phyloP scores from a whole-genome alignment of 2,329 filamentous ascomycete genomes.

The Aspergillus eucalypticola region DNA sequence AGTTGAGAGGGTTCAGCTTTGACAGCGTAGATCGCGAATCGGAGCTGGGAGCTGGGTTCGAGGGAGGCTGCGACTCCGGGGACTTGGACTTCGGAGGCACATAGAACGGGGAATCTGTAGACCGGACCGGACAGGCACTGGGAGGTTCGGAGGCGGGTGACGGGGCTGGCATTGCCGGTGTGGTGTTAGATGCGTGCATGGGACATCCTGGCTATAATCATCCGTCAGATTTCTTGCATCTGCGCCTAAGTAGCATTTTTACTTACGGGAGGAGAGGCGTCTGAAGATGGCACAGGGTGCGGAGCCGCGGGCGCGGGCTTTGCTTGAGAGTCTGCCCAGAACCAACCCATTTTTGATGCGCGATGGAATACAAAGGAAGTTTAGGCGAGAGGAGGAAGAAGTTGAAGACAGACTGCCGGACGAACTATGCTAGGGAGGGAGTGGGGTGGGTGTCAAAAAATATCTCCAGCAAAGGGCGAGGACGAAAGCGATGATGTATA shows the following conservation, averaged over 20 bases:
- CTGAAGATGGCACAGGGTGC: slow-evolving; percentile 50
- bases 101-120: slow-evolving; percentile 53
- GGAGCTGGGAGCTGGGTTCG: slow-evolving; percentile 20
- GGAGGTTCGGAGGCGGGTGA: slow-evolving; percentile 28
- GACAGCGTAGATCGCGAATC: slow-evolving; percentile 55
- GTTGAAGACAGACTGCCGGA: slow-evolving; percentile 8
- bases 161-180: slow-evolving; percentile 29
- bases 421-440: not conserved
- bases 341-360: slow-evolving; percentile 62
- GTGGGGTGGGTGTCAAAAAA: too few relatives aligned
- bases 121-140: slow-evolving; percentile 48
- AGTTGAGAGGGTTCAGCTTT: slow-evolving; percentile 81
- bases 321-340: slow-evolving; percentile 62
- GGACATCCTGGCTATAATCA: slow-evolving; percentile 64
- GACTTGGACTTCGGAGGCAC: slow-evolving; percentile 34
- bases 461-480: not conserved
- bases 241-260: slow-evolving; percentile 1
- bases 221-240: slow-evolving; percentile 19
- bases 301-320: slow-evolving; percentile 45
- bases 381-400: slow-evolving; percentile 16
- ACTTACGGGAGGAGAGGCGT: slow-evolving; percentile 58
- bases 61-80: slow-evolving; percentile 34
- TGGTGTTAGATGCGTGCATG: slow-evolving; percentile 59
- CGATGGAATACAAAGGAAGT: not conserved
- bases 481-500: not conserved